Evolutionary conservation across 1,139 yeast genomes (phyloP), one percentile per base, ranked within the genome.

Genomic region (Martiniozyma asiatica): DNA sequence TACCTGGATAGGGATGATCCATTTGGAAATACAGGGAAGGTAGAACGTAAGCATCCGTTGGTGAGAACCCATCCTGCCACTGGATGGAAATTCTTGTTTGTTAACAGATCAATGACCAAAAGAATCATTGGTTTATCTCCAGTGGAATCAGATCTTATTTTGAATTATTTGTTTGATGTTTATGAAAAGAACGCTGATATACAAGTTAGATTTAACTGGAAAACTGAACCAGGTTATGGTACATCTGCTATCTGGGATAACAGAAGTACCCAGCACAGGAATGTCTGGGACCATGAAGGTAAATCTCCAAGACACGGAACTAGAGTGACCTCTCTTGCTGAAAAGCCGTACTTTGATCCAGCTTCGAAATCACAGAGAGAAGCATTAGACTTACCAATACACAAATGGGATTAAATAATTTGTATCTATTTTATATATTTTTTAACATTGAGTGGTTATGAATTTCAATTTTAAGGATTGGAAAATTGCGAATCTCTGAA

Each of bases 221-320:
- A 58, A 35, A 53, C 68, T 19, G 55, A 59, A 42, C 51, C 53
- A 2, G 75, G 73, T 8, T 56, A 56, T 25, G 74, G 73, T 18
- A 63, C 71, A 20, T 63, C 71, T 35, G 75, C 73, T 25, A 45
- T 69, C 29, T 69, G 77, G 76, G 75, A 69, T 41, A 69, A 69
- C 56, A 53, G 75, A 49, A 45, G 64, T 34, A 55, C 68, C 26
- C 67, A 65, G 35, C 76, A 70, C 37, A 27, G 35, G 30, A 33
- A 36, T 18, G 65, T 65, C 22, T 59, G 60, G 63, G 75, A 70
- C 47, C 65, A 68, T 42, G 70, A 65, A 42, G 68, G 67, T 17
- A 37, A 48, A 34, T 65, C 59, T 31, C 57, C 65, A 20, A 59
- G 77, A 48, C 76, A 67, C 39, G 77, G 75, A 14, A 68, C 71